Evolutionary conservation across 2,329 filamentous ascomycete genomes (phyloP).

Genomic region (Claviceps sp.): DNA sequence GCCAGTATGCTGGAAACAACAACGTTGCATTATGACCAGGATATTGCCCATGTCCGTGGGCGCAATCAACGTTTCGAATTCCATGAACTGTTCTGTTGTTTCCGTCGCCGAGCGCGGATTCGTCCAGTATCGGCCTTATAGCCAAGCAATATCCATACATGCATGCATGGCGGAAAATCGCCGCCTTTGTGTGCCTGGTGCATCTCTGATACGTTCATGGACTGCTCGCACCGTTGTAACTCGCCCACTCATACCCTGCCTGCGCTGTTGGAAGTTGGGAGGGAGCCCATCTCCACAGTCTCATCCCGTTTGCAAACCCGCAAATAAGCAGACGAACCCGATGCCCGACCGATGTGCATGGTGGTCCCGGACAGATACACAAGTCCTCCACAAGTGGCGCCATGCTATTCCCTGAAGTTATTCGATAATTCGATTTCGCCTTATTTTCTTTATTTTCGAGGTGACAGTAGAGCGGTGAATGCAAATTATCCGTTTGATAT

Average conservation of each 20-base stretch:
- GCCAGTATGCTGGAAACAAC: background rate
- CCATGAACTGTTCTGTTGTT: background rate
- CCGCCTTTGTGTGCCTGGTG: background rate
- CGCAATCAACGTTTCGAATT: background rate
- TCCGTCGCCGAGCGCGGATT: background rate
- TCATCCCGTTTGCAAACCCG: background rate
- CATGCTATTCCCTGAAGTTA: slow-evolving; percentile 1
- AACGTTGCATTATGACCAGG: background rate
- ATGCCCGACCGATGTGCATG: background rate
- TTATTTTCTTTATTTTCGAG: too few relatives aligned
- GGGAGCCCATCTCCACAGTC: background rate
- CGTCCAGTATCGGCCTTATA: background rate
- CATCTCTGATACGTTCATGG: background rate
- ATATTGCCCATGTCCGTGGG: background rate
- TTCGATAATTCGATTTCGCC: background rate
- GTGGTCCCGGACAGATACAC: background rate
- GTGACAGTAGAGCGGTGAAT: background rate
- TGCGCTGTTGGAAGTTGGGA: background rate
- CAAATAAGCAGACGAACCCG: background rate
- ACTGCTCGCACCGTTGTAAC: background rate
- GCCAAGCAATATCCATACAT: background rate
- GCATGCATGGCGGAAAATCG: background rate
- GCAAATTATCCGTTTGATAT: slow-evolving; percentile 2
- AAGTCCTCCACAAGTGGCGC: background rate
- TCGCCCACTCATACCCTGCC: background rate